Evolutionary conservation across 257 asterid species (phyloP).

Genomic region (Coffea canephora): DNA sequence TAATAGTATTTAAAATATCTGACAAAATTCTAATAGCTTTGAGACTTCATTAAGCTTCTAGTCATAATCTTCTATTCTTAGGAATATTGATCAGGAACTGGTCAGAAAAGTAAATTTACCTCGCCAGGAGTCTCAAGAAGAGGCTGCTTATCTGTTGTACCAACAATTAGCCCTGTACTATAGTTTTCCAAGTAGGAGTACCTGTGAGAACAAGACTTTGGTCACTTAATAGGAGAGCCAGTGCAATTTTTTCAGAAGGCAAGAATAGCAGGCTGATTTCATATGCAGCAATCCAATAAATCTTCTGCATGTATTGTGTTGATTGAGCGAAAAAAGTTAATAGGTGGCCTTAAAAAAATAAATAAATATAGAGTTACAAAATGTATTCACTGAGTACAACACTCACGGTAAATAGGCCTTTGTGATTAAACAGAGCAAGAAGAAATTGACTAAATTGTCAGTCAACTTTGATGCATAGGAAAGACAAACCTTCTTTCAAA

Average conservation of each 20-base stretch:
- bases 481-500: conserved; percentile 78
- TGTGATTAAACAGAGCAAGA: neutral
- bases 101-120: conserved; percentile 32
- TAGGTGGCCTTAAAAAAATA: neutral
- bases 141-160: conserved; percentile 73
- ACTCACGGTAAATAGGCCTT: neutral
- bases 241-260: neutral
- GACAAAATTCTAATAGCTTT: neutral
- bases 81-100: neutral
- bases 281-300: neutral
- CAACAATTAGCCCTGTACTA: conserved; percentile 47
- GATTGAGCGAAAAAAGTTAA: neutral
- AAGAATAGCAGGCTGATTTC: neutral
- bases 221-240: neutral
- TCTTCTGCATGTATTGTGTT: neutral
- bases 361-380: no score
- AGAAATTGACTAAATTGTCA: neutral
- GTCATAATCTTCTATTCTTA: neutral
- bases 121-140: conserved; percentile 96
- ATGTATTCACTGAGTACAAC: neutral
- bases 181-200: conserved; percentile 58
- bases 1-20: neutral
- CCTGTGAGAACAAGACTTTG: conserved; percentile 37
- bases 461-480: conserved; percentile 3
- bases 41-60: neutral